Evolutionary conservation across 2,329 filamentous ascomycete species (phyloP).

Genomic region (Fusarium ramigenum): DNA sequence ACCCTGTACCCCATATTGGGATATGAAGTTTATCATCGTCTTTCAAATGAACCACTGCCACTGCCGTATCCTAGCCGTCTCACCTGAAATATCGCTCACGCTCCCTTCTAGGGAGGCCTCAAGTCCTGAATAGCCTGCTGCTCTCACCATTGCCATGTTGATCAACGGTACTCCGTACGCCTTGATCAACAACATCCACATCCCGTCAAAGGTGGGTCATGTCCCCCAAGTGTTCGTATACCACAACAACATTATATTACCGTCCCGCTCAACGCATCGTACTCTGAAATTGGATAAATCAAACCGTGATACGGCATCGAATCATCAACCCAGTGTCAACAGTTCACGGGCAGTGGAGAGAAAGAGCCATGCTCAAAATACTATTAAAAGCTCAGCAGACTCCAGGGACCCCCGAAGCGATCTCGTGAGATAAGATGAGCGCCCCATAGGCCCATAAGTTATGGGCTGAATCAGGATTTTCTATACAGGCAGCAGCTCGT

Average conservation of each 20-base stretch:
- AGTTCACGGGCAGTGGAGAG: background rate
- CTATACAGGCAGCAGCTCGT: slow-evolving; percentile 5
- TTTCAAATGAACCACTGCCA: background rate
- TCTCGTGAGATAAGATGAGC: slow-evolving; percentile 21
- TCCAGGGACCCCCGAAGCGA: slow-evolving; percentile 12
- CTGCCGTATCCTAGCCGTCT: too few species aligned
- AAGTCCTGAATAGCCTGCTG: background rate
- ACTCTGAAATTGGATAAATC: slow-evolving; percentile 6
- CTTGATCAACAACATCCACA: background rate
- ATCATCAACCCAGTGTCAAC: background rate
- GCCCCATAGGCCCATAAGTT: slow-evolving; percentile 21
- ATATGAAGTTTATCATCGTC: background rate
- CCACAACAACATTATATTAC: background rate
- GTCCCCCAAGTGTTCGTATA: slow-evolving; percentile 4
- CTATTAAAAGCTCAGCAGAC: slow-evolving; percentile 1
- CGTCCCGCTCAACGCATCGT: slow-evolving; percentile 10
- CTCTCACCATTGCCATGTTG: background rate
- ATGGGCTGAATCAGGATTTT: slow-evolving; percentile 23
- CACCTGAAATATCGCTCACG: background rate
- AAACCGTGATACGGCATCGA: background rate
- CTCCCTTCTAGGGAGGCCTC: background rate
- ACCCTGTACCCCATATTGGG: background rate
- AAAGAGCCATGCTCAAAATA: background rate
- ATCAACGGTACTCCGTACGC: background rate
- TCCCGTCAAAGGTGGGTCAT: background rate